Evolutionary conservation across 2,329 filamentous ascomycete species (phyloP).

Genomic region (Rhynchosporium graminicola): DNA sequence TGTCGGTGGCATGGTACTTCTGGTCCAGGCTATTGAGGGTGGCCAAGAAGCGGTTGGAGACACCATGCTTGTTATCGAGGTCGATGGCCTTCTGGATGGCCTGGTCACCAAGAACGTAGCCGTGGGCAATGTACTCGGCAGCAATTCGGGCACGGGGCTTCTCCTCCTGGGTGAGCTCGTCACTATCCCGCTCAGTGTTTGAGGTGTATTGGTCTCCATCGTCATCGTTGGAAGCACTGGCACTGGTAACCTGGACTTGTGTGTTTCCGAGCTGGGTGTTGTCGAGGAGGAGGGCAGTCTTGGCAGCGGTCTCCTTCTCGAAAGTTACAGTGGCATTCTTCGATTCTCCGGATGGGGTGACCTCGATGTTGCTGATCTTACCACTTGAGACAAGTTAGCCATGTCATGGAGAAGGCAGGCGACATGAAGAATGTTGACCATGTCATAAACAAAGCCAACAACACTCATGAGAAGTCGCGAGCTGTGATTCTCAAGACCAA

Average conservation of each 20-base stretch:
- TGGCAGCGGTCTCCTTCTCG: slow-evolving; percentile 94
- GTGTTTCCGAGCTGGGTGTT: slow-evolving; percentile 91
- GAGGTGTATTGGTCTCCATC: slow-evolving; percentile 57
- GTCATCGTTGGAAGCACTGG: slow-evolving; percentile 61
- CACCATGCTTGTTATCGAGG: slow-evolving; percentile 86
- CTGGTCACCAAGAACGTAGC: slow-evolving; percentile 78
- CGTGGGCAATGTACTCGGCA: slow-evolving; percentile 94
- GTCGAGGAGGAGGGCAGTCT: slow-evolving; percentile 94
- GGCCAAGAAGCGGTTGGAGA: slow-evolving; percentile 75
- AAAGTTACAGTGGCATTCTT: slow-evolving; percentile 93
- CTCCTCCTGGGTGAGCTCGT: slow-evolving; percentile 89
- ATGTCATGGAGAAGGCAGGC: neutral
- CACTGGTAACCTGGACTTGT: slow-evolving; percentile 73
- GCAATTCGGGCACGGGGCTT: slow-evolving; percentile 93
- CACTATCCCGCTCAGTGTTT: slow-evolving; percentile 57
- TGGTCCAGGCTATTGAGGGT: slow-evolving; percentile 76
- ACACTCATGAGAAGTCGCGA: too few relatives aligned
- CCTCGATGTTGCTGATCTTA: slow-evolving; percentile 83
- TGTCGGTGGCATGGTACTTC: slow-evolving; percentile 86
- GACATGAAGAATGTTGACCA: neutral
- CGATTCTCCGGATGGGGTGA: slow-evolving; percentile 65
- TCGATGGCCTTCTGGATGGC: slow-evolving; percentile 63
- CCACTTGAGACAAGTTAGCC: slow-evolving; percentile 57
- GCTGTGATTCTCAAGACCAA: neutral
- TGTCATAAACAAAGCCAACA: neutral